A percentile compares a stretch with the other conserved stretches of the same genome.
These are phyloP conservation scores for Planoprotostelium fungivorum DNA, from an alignment of 78 protist species.

Conservation along the genomic window DNA sequence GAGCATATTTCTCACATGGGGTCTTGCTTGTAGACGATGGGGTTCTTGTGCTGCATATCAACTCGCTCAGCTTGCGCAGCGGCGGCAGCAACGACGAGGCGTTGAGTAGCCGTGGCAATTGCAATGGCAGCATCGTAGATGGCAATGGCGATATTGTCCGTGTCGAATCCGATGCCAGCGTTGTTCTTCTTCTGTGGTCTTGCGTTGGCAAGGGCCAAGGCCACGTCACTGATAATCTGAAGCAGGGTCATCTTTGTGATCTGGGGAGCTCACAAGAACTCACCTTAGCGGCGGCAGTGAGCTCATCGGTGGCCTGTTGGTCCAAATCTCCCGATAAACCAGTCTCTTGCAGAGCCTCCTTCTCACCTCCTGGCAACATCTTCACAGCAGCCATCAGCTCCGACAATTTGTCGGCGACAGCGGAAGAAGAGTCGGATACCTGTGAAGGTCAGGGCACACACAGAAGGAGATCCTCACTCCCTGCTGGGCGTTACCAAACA, in stretches of 20 bases:
- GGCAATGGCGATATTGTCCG: conserved; percentile 36
- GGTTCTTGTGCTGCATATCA: conserved; percentile 10
- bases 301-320: neutral
- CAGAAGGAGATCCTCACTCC: neutral
- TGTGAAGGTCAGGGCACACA: neutral
- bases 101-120: conserved; percentile 47
- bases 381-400: neutral
- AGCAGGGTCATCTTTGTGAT: no score
- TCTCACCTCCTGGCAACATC: neutral
- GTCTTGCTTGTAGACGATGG: conserved; percentile 48
- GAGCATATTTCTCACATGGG: conserved; percentile 23
- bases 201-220: neutral
- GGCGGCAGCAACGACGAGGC: conserved; percentile 43
- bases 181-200: conserved; percentile 28
- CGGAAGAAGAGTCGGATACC: neutral
- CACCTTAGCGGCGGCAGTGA: neutral
- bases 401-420: neutral
- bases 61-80: conserved; percentile 51
- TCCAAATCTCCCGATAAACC: neutral
- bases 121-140: conserved; percentile 43
- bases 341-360: neutral
- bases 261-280: no score
- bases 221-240: neutral
- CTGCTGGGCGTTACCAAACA: neutral
- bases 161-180: conserved; percentile 20